A percentile compares a stretch with the other conserved stretches of the same genome.
phyloP scores from a whole-genome alignment of 805 yeast species.

The Wickerhamomyces sydowiorum region DNA sequence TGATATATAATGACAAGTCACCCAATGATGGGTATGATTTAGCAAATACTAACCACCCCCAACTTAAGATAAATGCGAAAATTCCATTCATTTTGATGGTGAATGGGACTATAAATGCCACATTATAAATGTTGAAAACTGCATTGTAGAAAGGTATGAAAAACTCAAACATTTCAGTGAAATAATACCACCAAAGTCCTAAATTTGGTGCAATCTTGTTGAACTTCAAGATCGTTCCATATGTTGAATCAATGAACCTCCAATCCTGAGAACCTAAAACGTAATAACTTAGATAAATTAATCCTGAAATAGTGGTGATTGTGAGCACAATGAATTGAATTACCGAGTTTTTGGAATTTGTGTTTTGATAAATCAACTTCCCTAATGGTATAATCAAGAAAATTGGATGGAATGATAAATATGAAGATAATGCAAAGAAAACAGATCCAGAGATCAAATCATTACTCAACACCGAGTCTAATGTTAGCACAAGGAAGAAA shows the following conservation, averaged over 20 bases:
- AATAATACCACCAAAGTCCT: slow-evolving; percentile 98
- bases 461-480: slow-evolving; percentile 37
- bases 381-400: slow-evolving; percentile 56
- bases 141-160: slow-evolving; percentile 80
- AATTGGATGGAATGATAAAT: slow-evolving; percentile 57
- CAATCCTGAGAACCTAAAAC: slow-evolving; percentile 32
- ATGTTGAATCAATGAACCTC: slow-evolving; percentile 47
- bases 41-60: slow-evolving; percentile 56
- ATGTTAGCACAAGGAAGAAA: slow-evolving; percentile 43
- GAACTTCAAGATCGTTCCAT: slow-evolving; percentile 53
- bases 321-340: slow-evolving; percentile 26
- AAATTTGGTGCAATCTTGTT: slow-evolving; percentile 79
- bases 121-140: slow-evolving; percentile 72
- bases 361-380: slow-evolving; percentile 15
- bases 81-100: slow-evolving; percentile 69
- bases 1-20: slow-evolving; percentile 57
- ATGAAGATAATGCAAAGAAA: slow-evolving; percentile 55
- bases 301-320: slow-evolving; percentile 17
- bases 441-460: slow-evolving; percentile 40
- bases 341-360: slow-evolving; percentile 5
- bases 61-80: slow-evolving; percentile 42
- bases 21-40: slow-evolving; percentile 85
- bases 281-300: slow-evolving; percentile 34
- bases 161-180: slow-evolving; percentile 90
- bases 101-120: slow-evolving; percentile 66